Percentiles rank a stretch among this genome's conserved stretches.
Conservation (phyloP, 306 rosid species). For the Pyrus bretschneideri region DNA sequence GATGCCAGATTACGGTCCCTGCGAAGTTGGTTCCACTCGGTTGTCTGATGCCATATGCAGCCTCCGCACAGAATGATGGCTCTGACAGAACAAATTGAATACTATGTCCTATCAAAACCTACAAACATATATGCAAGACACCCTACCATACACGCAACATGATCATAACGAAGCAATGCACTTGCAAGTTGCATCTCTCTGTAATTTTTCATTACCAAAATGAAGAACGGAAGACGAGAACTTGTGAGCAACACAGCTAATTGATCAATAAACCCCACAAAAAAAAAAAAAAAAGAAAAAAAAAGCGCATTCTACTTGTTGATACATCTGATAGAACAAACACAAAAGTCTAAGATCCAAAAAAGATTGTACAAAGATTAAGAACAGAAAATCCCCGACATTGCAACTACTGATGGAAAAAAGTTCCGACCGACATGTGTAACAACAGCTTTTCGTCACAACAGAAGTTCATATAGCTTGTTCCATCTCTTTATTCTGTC, state of each 20-base stretch:
- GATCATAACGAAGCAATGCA: background rate
- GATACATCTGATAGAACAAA: background rate
- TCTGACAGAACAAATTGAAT: background rate
- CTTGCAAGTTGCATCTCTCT: background rate
- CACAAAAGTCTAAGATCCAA: background rate
- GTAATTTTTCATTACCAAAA: background rate
- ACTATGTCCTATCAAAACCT: background rate
- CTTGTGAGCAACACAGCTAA: background rate
- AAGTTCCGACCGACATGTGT: background rate
- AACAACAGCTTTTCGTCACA: background rate
- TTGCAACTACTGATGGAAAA: background rate
- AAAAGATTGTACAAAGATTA: slow-evolving; percentile 2
- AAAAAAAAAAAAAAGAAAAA: no score
- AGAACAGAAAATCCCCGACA: background rate
- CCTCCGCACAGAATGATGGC: background rate
- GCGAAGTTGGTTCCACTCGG: background rate
- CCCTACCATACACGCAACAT: background rate
- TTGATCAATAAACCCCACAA: background rate
- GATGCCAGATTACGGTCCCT: no score
- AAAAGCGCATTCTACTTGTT: background rate
- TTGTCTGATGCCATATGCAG: background rate
- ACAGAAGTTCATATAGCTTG: background rate
- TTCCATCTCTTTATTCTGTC: background rate
- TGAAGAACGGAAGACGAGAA: background rate
- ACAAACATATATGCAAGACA: background rate